Evolutionary conservation across 768 basidiomycete genomes (phyloP).

Genomic region (Tremella fuciformis): DNA sequence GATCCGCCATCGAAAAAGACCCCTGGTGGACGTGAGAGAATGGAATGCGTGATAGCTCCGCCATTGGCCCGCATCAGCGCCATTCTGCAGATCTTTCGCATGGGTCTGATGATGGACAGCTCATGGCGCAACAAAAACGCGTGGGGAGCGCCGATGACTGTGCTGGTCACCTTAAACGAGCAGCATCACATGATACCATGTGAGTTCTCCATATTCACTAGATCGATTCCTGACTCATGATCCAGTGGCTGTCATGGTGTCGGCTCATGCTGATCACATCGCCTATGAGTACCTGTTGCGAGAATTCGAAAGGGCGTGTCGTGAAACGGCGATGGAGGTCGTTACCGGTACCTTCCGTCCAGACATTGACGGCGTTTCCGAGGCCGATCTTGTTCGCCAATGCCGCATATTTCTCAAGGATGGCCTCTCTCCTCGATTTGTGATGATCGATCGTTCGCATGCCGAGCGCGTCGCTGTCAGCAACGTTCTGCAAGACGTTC

Average conservation of each 20-base stretch:
- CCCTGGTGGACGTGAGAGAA: background rate
- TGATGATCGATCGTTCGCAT: conserved; percentile 19
- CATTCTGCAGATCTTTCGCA: conserved; percentile 10
- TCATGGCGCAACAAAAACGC: conserved; percentile 22
- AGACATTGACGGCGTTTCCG: background rate
- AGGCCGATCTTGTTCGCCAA: background rate
- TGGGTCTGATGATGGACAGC: conserved; percentile 14
- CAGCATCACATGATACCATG: conserved; percentile 14
- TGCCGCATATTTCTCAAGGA: conserved; percentile 2
- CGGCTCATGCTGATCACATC: background rate
- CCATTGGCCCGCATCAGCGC: conserved; percentile 6
- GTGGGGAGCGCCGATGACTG: conserved; percentile 12
- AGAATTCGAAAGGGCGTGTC: background rate
- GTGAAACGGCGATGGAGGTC: background rate
- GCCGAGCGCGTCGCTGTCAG: conserved; percentile 12
- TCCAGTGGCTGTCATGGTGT: conserved; percentile 17
- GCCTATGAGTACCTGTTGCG: conserved; percentile 4
- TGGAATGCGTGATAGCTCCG: conserved; percentile 14
- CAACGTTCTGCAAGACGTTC: background rate
- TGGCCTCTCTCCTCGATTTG: conserved; percentile 9
- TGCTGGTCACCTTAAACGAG: conserved; percentile 15
- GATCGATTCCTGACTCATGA: too few species aligned
- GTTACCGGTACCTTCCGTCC: background rate
- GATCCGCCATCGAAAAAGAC: too few species aligned
- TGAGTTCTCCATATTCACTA: too few species aligned